Base-by-base conservation (phyloP, 805 yeast genomes). In the Metschnikowia borealis region DNA sequence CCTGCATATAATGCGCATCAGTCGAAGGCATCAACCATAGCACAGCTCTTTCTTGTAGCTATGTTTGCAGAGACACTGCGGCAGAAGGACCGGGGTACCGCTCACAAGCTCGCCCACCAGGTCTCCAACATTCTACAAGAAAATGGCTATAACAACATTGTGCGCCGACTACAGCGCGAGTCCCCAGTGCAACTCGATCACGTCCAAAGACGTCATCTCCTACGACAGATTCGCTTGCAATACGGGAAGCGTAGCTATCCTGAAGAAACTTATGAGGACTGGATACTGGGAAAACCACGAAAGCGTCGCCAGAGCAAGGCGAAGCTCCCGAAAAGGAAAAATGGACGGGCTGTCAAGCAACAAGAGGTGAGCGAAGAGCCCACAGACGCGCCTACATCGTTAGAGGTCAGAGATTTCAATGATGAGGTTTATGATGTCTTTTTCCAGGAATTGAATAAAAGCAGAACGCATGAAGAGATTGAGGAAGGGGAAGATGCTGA, bases 201-300 rank as follows among this genome's bases (percentile, higher is more conserved):
- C n/a, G 23, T 41, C 13, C 47, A 53, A 4, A 56, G 53, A 39
- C 51, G 48, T 11, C 48, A 46, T 26, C 55, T 63, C n/a, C 55
- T 61, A 18, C 60, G 58, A 45, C 61, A 47, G 2, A 34, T 56
- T 8, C 46, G 48, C 8, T 49, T 50, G n/a, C 47, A 38, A 29
- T 54, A 52, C 34, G 36, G 31, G 2, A 42, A 47, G 23, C 54
- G 56, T 14, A 47, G 32, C 18, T 47, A 47, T 18, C 59, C 57
- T 1, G 54, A 57, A 21, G 52, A 43, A 8, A 55, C 59, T 1
- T 57, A 48, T 34, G 61, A 57, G 43, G 51, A 51, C 33, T 57
- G 61, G 61, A 53, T 44, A 37, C 29, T 7, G 8, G 36, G 37
- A 5, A 32, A 14, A 8, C 34, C 33, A 10, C 5, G 13, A 15